Percentiles rank a stretch among this genome's conserved stretches.
Conservation (phyloP, 176 grass and related monocot species). For the Hyparrhenia diplandra region DNA sequence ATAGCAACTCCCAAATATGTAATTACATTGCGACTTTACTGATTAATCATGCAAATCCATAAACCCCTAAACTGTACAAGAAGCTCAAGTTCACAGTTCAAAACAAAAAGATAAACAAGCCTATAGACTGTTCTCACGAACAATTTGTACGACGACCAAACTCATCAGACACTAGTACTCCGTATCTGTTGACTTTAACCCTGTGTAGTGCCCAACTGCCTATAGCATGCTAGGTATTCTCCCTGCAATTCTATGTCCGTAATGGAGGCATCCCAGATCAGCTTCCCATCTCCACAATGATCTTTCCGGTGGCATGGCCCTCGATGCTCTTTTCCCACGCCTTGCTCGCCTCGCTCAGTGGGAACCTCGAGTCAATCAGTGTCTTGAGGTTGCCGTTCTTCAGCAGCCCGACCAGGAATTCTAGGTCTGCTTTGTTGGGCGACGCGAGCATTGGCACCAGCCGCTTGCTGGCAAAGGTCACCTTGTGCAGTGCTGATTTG, state of each 20-base stretch:
- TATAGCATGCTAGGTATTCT: background rate
- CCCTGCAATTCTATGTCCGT: background rate
- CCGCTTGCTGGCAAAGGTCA: conserved; percentile 41
- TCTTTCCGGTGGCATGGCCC: conserved; percentile 66
- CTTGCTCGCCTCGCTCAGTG: conserved; percentile 31
- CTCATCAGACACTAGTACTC: background rate
- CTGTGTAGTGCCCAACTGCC: background rate
- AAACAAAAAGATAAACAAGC: background rate
- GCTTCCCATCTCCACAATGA: conserved; percentile 43
- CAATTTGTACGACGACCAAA: background rate
- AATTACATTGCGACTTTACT: background rate
- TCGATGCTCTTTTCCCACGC: conserved; percentile 74
- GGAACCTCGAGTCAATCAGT: conserved; percentile 42
- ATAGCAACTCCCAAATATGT: background rate
- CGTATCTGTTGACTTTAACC: background rate
- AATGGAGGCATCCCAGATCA: background rate
- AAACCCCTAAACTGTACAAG: background rate
- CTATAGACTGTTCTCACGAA: background rate
- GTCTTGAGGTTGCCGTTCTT: conserved; percentile 57
- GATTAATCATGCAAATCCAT: background rate
- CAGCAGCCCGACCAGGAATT: conserved; percentile 57
- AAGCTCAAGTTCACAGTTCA: background rate
- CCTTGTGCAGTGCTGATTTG: conserved; percentile 22
- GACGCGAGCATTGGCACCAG: conserved; percentile 38
- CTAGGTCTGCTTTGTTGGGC: conserved; percentile 38